Conservation (phyloP, 306 rosid species). For the Vicia sativa region DNA sequence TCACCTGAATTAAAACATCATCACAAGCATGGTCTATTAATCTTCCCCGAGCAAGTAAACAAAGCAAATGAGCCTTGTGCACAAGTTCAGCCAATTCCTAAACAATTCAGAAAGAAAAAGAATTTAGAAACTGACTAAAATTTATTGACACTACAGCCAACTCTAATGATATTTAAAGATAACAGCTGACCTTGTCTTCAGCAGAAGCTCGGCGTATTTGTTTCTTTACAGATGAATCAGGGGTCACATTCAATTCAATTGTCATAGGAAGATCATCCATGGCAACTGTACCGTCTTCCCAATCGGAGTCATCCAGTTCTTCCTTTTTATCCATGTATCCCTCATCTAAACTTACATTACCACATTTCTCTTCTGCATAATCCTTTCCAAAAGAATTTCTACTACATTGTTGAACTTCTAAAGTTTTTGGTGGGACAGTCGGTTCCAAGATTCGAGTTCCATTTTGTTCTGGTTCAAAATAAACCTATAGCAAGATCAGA, state of each 20-base stretch:
- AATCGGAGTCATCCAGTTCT: constrained; percentile 71
- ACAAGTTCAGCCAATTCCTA: constrained; percentile 86
- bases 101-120: constrained; percentile 6
- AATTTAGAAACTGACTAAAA: constrained; percentile 30
- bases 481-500: constrained; percentile 51
- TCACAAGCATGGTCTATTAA: constrained; percentile 78
- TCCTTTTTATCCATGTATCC: constrained; percentile 45
- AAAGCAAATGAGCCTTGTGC: constrained; percentile 90
- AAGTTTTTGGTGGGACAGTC: constrained; percentile 36
- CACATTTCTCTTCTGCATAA: constrained; percentile 44
- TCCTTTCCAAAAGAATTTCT: constrained; percentile 43
- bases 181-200: constrained; percentile 65
- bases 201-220: constrained; percentile 72
- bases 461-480: constrained; percentile 42
- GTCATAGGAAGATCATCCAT: constrained; percentile 53
- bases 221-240: constrained; percentile 56
- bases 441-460: constrained; percentile 44
- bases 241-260: constrained; percentile 65
- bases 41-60: constrained; percentile 95
- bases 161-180: constrained; percentile 31
- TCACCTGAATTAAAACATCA: constrained; percentile 84
- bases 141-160: constrained; percentile 37
- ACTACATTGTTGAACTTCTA: constrained; percentile 49
- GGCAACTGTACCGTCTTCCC: constrained; percentile 84
- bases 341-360: constrained; percentile 40